Percentiles rank a stretch among this genome's conserved stretches.
phyloP scores from a whole-genome alignment of 768 basidiomycete genomes.

The Termitomyces titanicus region DNA sequence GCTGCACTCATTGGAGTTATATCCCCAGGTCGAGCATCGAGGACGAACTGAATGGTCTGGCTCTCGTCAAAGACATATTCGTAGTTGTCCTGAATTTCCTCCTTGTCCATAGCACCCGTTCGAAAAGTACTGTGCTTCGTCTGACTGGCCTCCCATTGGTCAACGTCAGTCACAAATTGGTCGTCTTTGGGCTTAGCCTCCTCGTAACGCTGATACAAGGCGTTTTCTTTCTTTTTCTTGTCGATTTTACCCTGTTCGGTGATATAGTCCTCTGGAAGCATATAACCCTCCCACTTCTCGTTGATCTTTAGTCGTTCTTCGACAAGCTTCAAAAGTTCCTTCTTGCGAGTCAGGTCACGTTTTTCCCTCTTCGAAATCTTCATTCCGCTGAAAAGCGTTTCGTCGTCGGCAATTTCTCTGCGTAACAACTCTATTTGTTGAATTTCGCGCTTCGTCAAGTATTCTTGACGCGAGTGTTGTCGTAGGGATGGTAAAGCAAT shows the following conservation, averaged over 20 bases:
- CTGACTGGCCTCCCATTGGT: constrained; percentile 96
- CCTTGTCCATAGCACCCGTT: constrained; percentile 90
- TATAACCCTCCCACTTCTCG: constrained; percentile 95
- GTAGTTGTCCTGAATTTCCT: constrained; percentile 76
- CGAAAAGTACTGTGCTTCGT: constrained; percentile 86
- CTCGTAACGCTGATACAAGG: constrained; percentile 91
- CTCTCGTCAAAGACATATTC: constrained; percentile 99
- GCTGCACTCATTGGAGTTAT: constrained; percentile 68
- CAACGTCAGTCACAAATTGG: constrained; percentile 94
- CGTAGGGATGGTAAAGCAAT: constrained; percentile 69
- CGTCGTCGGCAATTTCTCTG: constrained; percentile 92
- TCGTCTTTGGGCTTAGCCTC: constrained; percentile 90
- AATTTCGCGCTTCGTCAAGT: constrained; percentile 92
- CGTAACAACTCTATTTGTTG: constrained; percentile 93
- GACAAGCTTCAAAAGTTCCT: constrained; percentile 85
- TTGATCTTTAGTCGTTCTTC: constrained; percentile 93
- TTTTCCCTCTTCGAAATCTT: constrained; percentile 82
- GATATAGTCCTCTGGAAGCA: constrained; percentile 95
- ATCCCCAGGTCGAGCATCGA: constrained; percentile 74
- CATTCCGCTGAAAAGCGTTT: constrained; percentile 88
- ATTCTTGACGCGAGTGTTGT: constrained; percentile 89
- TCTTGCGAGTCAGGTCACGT: constrained; percentile 83
- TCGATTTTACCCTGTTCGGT: constrained; percentile 99
- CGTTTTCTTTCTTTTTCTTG: constrained; percentile 91
- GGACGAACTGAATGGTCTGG: constrained; percentile 93